phyloP scores from a whole-genome alignment of 306 rosid genomes.

The Oxytropis ochrocephala region DNA sequence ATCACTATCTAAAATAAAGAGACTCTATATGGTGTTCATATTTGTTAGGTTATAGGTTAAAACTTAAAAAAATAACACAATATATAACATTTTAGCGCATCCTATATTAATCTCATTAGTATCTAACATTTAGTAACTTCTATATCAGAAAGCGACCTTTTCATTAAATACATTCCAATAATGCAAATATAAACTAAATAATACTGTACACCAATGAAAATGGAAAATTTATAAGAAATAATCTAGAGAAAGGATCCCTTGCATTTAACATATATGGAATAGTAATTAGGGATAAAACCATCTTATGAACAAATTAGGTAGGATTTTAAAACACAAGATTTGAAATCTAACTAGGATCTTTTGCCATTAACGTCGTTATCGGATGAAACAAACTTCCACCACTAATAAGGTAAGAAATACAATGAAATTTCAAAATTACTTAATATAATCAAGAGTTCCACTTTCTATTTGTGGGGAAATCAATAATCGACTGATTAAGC shows the following conservation, averaged over 20 bases:
- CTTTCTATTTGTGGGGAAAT: not conserved
- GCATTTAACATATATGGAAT: not conserved
- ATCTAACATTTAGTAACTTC: not conserved
- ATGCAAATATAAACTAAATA: too few relatives aligned
- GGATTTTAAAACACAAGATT: not conserved
- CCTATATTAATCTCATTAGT: too few relatives aligned
- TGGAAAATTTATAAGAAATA: too few relatives aligned
- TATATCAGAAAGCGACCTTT: too few relatives aligned
- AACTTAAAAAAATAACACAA: too few relatives aligned
- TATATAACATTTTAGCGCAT: too few relatives aligned
- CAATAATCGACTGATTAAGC: not conserved
- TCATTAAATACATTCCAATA: not conserved
- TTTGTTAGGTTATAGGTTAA: too few relatives aligned
- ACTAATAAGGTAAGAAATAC: not conserved
- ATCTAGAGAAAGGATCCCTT: too few relatives aligned
- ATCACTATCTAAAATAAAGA: too few relatives aligned
- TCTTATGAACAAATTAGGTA: not conserved
- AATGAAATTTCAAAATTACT: not conserved
- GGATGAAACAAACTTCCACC: not conserved
- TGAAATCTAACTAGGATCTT: not conserved
- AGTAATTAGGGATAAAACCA: not conserved
- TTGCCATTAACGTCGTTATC: not conserved
- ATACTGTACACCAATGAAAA: not conserved
- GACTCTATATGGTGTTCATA: too few relatives aligned
- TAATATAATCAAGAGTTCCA: not conserved